These are phyloP conservation scores for Drechslerella dactyloides DNA, from an alignment of 2,329 filamentous ascomycete genomes.

Conservation along the genomic window DNA sequence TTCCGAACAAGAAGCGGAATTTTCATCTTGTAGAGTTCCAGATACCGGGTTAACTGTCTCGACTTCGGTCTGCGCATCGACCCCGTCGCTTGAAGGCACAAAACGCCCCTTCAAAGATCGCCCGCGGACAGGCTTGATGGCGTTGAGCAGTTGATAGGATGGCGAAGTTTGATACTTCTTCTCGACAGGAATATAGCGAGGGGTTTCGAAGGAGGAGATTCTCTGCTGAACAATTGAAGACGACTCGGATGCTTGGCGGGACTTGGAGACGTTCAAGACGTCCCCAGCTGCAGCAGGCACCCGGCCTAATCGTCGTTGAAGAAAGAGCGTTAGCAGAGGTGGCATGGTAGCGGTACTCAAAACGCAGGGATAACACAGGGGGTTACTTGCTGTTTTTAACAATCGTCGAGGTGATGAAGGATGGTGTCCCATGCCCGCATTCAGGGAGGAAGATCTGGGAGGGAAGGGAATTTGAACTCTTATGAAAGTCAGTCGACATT, in stretches of 20 bases:
- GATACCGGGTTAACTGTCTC: too few species aligned
- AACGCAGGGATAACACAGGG: background rate
- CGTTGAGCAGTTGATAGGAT: conserved; percentile 33
- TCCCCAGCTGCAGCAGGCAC: background rate
- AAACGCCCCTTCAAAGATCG: conserved; percentile 23
- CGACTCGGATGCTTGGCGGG: conserved; percentile 20
- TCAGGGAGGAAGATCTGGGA: conserved; percentile 39
- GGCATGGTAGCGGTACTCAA: background rate
- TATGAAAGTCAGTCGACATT: conserved; percentile 12
- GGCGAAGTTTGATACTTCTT: conserved; percentile 44
- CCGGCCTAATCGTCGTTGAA: conserved; percentile 4
- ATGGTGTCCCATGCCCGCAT: conserved; percentile 21
- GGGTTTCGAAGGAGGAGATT: conserved; percentile 42
- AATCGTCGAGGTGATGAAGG: conserved; percentile 39
- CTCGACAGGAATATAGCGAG: conserved; percentile 16
- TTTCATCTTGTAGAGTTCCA: background rate
- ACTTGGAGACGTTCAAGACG: background rate
- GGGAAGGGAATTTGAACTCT: conserved; percentile 37
- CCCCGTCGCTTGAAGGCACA: background rate
- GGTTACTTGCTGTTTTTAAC: conserved; percentile 31
- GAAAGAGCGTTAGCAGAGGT: background rate
- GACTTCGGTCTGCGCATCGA: background rate
- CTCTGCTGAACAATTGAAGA: conserved; percentile 39
- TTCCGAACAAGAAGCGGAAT: background rate
- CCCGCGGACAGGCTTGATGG: conserved; percentile 35